These are phyloP conservation scores for Suillus decipiens DNA, from an alignment of 768 basidiomycete genomes.

Conservation along the genomic window DNA sequence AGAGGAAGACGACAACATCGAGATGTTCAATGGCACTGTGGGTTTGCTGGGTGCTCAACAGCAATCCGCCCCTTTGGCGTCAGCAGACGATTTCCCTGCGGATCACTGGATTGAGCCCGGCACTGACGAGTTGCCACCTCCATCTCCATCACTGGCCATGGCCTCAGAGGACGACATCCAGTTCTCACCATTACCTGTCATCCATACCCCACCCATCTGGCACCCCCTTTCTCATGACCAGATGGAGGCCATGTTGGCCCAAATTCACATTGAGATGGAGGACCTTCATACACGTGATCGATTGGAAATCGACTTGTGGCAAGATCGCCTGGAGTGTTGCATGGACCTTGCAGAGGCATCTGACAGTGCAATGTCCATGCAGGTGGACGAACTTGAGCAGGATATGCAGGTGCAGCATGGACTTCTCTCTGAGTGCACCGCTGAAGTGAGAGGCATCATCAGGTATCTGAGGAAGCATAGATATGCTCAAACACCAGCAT, in stretches of 20 bases:
- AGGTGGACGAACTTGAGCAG: not conserved
- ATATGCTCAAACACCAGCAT: not conserved
- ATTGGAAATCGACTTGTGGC: too few relatives aligned
- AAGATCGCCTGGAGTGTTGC: too few relatives aligned
- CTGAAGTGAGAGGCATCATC: not conserved
- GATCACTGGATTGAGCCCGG: too few relatives aligned
- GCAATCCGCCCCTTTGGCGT: too few relatives aligned
- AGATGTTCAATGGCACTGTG: too few relatives aligned
- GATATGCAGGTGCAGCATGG: not conserved
- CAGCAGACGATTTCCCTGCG: too few relatives aligned
- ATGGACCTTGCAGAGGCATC: too few relatives aligned
- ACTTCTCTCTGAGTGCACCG: not conserved
- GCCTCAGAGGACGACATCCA: not conserved
- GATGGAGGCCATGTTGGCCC: slow-evolving; percentile 1
- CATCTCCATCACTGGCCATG: too few relatives aligned
- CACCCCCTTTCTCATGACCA: not conserved
- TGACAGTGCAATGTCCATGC: too few relatives aligned
- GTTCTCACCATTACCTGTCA: not conserved
- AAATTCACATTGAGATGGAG: not conserved
- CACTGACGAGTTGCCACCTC: too few relatives aligned
- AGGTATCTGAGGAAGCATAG: not conserved
- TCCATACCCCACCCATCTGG: not conserved
- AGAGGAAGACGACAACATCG: too few relatives aligned
- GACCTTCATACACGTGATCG: not conserved
- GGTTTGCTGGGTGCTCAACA: too few relatives aligned